Conservation (phyloP, 148 eudicot species). For the Fagopyrum tataricum region DNA sequence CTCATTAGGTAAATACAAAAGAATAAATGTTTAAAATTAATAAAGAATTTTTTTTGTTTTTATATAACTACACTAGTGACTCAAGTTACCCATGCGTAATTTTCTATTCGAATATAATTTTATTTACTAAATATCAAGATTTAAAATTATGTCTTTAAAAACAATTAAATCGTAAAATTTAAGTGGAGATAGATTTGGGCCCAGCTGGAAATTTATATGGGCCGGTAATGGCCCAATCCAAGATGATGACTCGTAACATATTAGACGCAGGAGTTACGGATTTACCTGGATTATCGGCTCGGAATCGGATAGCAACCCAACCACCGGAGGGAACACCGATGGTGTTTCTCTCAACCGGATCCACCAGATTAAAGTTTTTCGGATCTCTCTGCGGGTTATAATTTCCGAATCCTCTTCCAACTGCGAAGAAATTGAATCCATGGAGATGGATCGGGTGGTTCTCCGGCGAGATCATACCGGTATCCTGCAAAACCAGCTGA, state of each 20-base stretch:
- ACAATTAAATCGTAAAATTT: not conserved
- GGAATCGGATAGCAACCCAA: slow-evolving; percentile 53
- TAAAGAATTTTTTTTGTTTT: too few species aligned
- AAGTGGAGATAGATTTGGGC: not conserved
- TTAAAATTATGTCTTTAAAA: too few species aligned
- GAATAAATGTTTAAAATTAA: too few species aligned
- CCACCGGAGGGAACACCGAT: slow-evolving; percentile 42
- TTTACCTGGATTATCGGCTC: slow-evolving; percentile 61
- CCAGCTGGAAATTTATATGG: not conserved
- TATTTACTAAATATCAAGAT: too few species aligned
- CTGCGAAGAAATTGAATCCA: slow-evolving; percentile 44
- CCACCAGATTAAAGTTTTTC: slow-evolving; percentile 42
- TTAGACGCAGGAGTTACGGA: not conserved
- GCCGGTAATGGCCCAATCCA: not conserved
- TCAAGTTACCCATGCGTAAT: too few species aligned
- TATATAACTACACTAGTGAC: too few species aligned
- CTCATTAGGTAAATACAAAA: not conserved
- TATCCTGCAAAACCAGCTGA: slow-evolving; percentile 48
- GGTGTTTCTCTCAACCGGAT: slow-evolving; percentile 63
- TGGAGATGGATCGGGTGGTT: slow-evolving; percentile 55
- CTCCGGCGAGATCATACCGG: slow-evolving; percentile 37
- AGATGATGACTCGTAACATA: not conserved
- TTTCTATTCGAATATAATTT: too few species aligned
- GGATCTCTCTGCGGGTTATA: slow-evolving; percentile 37
- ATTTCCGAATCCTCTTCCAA: slow-evolving; percentile 48